Base-by-base conservation (phyloP, 2,329 filamentous ascomycete species). In the Allantophomopsis lycopodina region DNA sequence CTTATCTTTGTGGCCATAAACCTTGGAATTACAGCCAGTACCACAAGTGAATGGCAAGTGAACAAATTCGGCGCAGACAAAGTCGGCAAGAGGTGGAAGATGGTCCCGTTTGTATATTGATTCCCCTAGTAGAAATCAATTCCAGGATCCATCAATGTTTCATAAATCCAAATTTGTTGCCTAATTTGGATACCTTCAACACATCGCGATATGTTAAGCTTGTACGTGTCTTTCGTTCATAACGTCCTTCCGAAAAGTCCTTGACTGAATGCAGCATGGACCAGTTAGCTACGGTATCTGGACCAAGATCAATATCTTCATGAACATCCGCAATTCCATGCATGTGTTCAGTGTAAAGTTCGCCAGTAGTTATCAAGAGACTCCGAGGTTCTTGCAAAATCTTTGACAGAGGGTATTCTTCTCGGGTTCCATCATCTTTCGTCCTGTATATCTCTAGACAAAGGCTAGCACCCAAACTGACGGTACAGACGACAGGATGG, bases 191-290 rank as follows among this genome's bases (percentile, higher is more conserved):
- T 14, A 93, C 83, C 52, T 81, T 83, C 48, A 89, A 62, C 32
- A 96, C 89, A 62, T 96, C 88, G 47, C 89, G 70, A 60, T 83
- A 89, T 1, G 84, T 91, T 47, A 89, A 62, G 59, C 83, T 88
- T 18, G 76, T 74, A 41, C 84, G 71, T 10, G 68, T 76, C 34
- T 62, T 58, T 33, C 83, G 70, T 38, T 64, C 50, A 52, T 73
- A 79, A 33, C 58, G 59, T 2, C 79, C 80, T 10, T 65, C 61
- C 35, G 53, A 48, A 48, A 71, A 66, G 38, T 50, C 44, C 35
- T 62, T 57, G 2, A 57, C 55, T 15, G 73, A 65, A 7, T 71
- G 65, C 30, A 89, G 61, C 13, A 85, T 59, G 8, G 62, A 50
- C 84, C 84, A 91, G 54, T 91, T 91, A 35, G 73, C 71, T 55